Conservation (phyloP, 768 basidiomycete genomes). For the Lentinula sp. region DNA sequence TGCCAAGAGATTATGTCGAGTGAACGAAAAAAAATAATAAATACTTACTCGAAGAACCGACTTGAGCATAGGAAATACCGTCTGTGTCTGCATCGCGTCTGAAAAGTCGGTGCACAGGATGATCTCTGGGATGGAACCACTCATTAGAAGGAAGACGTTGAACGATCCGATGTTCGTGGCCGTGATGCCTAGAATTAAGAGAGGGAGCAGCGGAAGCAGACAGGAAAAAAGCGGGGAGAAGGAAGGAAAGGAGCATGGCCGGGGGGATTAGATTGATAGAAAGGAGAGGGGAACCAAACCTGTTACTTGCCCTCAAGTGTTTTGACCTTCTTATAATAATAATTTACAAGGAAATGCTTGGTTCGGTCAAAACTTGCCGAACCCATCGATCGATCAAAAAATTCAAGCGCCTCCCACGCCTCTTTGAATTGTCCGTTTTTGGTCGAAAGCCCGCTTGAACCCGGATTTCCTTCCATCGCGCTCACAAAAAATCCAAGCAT, state of each 20-base stretch:
- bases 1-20: background rate
- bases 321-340: background rate
- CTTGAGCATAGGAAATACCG: conserved; percentile 40
- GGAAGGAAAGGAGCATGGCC: conserved; percentile 8
- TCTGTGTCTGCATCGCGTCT: conserved; percentile 42
- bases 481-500: background rate
- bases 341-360: background rate
- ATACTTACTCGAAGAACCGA: conserved; percentile 54
- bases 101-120: conserved; percentile 60
- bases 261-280: background rate
- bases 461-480: background rate
- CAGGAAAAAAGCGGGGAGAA: conserved; percentile 15
- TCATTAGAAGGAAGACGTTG: conserved; percentile 24
- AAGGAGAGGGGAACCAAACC: background rate
- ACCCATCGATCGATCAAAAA: background rate
- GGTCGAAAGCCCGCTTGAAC: background rate
- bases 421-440: background rate
- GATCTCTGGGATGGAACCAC: conserved; percentile 62
- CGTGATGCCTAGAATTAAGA: conserved; percentile 17
- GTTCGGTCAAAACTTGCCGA: background rate
- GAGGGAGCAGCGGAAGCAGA: conserved; percentile 15
- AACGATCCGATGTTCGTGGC: conserved; percentile 14
- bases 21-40: background rate
- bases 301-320: background rate
- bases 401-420: background rate